Percentiles rank a stretch among this genome's conserved stretches.
Evolutionary conservation across 2,329 filamentous ascomycete genomes (phyloP).

Genomic region (Xylariales sp.): DNA sequence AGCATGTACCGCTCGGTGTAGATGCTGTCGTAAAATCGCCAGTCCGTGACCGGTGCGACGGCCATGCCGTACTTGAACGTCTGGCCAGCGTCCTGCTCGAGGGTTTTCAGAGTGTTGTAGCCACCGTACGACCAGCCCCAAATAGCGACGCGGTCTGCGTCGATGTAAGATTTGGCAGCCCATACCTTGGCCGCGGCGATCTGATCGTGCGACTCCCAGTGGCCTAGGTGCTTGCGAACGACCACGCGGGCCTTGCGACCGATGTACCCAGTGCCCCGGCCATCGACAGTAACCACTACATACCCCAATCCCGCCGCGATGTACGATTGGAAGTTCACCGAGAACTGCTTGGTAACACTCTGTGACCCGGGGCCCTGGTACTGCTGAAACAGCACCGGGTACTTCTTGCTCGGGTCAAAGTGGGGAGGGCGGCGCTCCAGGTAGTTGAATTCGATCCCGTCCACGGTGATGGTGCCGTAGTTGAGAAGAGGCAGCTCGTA

Average conservation of each 20-base stretch:
- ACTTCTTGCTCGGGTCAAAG: slow-evolving; percentile 78
- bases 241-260: slow-evolving; percentile 80
- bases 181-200: slow-evolving; percentile 86
- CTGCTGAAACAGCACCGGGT: slow-evolving; percentile 91
- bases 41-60: slow-evolving; percentile 97
- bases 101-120: slow-evolving; percentile 90
- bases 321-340: slow-evolving; percentile 86
- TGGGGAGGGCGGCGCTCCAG: slow-evolving; percentile 86
- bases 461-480: slow-evolving; percentile 81
- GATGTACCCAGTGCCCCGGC: slow-evolving; percentile 85
- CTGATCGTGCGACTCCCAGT: slow-evolving; percentile 84
- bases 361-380: slow-evolving; percentile 97
- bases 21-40: slow-evolving; percentile 90
- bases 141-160: slow-evolving; percentile 77
- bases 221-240: slow-evolving; percentile 77
- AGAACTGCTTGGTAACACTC: slow-evolving; percentile 73
- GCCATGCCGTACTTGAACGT: slow-evolving; percentile 98
- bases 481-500: slow-evolving; percentile 79
- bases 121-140: slow-evolving; percentile 99
- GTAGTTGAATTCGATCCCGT: slow-evolving; percentile 66
- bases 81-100: slow-evolving; percentile 82
- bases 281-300: slow-evolving; percentile 91
- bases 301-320: slow-evolving; percentile 83
- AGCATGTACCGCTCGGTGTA: slow-evolving; percentile 98
- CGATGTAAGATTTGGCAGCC: slow-evolving; percentile 77